These are phyloP conservation scores for Platanthera guangdongensis DNA, from an alignment of 106 monocot species.

Conservation along the genomic window DNA sequence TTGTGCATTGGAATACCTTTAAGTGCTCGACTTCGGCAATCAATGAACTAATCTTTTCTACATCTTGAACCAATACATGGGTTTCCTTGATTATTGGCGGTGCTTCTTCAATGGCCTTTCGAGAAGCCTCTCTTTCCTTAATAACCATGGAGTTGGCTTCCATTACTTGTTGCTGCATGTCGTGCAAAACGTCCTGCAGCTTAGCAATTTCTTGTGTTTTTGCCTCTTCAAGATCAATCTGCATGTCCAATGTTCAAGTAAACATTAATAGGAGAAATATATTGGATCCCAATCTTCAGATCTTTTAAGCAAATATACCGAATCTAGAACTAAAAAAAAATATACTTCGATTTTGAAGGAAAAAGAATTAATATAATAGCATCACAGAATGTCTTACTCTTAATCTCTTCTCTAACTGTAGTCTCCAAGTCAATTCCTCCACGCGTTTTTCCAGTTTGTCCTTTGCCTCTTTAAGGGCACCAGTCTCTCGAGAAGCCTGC, in stretches of 20 bases:
- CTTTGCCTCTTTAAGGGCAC: slow-evolving; percentile 91
- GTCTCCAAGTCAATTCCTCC: slow-evolving; percentile 77
- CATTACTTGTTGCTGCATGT: slow-evolving; percentile 60
- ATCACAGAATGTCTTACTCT: slow-evolving; percentile 39
- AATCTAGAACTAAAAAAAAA: background rate
- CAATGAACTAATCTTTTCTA: slow-evolving; percentile 60
- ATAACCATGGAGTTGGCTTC: slow-evolving; percentile 50
- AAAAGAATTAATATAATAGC: background rate
- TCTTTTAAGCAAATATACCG: background rate
- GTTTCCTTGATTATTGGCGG: slow-evolving; percentile 85
- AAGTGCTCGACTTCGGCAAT: slow-evolving; percentile 73
- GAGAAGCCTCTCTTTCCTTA: slow-evolving; percentile 72
- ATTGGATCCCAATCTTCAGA: background rate
- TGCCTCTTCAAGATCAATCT: slow-evolving; percentile 73
- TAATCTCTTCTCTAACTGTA: slow-evolving; percentile 68
- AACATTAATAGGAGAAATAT: background rate
- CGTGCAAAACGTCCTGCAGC: slow-evolving; percentile 63
- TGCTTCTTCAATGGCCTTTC: slow-evolving; percentile 70
- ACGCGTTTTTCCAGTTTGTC: slow-evolving; percentile 91
- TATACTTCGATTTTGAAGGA: background rate
- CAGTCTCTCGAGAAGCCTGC: slow-evolving; percentile 86
- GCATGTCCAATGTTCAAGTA: slow-evolving; percentile 8
- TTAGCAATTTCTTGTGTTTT: slow-evolving; percentile 69
- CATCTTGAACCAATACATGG: slow-evolving; percentile 73
- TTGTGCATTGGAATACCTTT: slow-evolving; percentile 36